Base-by-base conservation (phyloP, 768 basidiomycete genomes). In the Agaricus blazei region DNA sequence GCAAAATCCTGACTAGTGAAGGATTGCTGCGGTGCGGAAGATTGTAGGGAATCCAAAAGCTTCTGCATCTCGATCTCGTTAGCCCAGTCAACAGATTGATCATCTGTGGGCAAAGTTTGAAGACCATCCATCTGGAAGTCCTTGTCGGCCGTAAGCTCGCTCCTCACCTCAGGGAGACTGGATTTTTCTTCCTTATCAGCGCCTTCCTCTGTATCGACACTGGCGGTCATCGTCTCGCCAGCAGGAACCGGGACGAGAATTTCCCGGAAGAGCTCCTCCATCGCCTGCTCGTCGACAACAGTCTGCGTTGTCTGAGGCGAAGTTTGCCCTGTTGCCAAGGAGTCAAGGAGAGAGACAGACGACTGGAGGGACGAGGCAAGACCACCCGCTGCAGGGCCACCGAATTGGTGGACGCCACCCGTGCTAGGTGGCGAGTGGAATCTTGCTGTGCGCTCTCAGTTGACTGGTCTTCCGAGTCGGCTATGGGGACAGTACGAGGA, bases 381-480 rank as follows among this genome's bases (percentile, higher is more conserved):
- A 74, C 85, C 88, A 89, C 90, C 91, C 90, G 91, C 91, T 93
- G 91, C 91, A 85, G 88, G 91, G 91, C 77, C 85, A 83, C 78
- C 78, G 79, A 72, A 64, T 78, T 66, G 76, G 79, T 80, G 83
- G 80, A 85, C 91, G 82, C 91, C 91, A 93, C 87, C 91, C 91
- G 91, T 93, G 91, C 91, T 87, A 88, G 87, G 86, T 93, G 91
- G 91, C 91, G 84, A 93, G 91, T 88, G 85, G 88, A 72, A 68
- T 85, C 77, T 54, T 55, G 54, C 40, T 48, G 68, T 69, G 68
- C 58, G 71, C 69, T 63, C 48, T 63, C 60, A 61, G 63, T 52
- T 54, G 60, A 42, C 49, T 63, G 59, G 54, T 59, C 61, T 67
- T 68, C 62, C 59, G 67, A 67, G 58, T 46, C 57, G 60, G 60